Conservation (phyloP, 768 basidiomycete genomes). For the Lactarius indigo region DNA sequence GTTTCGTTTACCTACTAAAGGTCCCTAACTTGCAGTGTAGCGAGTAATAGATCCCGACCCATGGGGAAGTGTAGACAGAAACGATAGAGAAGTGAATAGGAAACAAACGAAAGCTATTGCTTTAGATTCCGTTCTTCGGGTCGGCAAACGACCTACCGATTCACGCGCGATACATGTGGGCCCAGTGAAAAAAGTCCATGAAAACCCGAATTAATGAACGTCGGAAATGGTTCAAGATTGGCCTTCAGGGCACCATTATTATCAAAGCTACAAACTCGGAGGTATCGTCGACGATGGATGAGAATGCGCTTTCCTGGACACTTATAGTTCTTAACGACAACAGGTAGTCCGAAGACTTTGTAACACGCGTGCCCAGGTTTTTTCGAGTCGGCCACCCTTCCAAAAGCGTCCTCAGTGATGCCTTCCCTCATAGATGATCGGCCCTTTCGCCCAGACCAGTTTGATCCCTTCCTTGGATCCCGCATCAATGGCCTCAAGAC, state of each 20-base stretch:
- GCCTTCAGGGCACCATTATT: neutral
- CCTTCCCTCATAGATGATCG: neutral
- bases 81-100: no score
- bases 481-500: slow-evolving; percentile 9
- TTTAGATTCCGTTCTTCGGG: no score
- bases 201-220: neutral
- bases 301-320: slow-evolving; percentile 4
- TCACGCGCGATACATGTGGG: neutral
- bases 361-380: slow-evolving; percentile 6
- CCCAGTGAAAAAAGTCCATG: neutral
- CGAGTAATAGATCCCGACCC: no score
- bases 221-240: slow-evolving; percentile 1
- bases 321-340: slow-evolving; percentile 5
- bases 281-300: neutral
- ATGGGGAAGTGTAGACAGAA: no score
- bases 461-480: slow-evolving; percentile 9
- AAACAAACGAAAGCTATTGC: no score
- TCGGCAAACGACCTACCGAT: neutral
- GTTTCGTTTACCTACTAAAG: no score
- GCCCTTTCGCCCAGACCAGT: neutral
- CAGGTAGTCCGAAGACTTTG: slow-evolving; percentile 6
- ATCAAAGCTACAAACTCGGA: neutral
- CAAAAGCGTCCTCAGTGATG: neutral
- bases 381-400: neutral
- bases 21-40: no score